phyloP scores from a whole-genome alignment of 2,329 filamentous ascomycete species.

The Phyllosticta citrichinensis region DNA sequence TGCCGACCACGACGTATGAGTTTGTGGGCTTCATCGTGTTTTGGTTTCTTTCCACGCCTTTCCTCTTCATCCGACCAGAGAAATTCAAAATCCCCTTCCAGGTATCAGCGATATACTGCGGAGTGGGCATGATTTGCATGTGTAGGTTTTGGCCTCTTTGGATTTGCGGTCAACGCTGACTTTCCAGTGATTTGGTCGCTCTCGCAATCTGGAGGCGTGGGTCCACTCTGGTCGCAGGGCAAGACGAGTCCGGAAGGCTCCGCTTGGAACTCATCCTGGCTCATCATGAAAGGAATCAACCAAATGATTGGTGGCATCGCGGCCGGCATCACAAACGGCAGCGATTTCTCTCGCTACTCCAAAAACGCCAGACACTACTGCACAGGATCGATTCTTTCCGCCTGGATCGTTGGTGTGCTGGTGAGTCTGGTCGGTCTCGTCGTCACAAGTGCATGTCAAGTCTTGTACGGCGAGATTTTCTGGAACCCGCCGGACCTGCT shows the following conservation, averaged over 20 bases:
- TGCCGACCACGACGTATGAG: slow-evolving; percentile 26
- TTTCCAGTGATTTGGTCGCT: slow-evolving; percentile 40
- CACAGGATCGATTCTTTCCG: slow-evolving; percentile 31
- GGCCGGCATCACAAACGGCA: slow-evolving; percentile 34
- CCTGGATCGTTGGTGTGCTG: slow-evolving; percentile 31
- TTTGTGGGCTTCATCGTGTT: slow-evolving; percentile 27
- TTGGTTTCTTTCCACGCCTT: slow-evolving; percentile 30
- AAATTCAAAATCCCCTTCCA: slow-evolving; percentile 41
- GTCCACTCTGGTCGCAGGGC: slow-evolving; percentile 32
- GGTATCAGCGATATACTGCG: slow-evolving; percentile 34
- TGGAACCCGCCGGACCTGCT: slow-evolving; percentile 36
- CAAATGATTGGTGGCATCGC: slow-evolving; percentile 33
- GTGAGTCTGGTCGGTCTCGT: slow-evolving; percentile 34
- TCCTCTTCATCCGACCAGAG: slow-evolving; percentile 41
- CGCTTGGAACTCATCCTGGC: slow-evolving; percentile 32
- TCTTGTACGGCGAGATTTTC: slow-evolving; percentile 27
- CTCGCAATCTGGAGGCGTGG: slow-evolving; percentile 34
- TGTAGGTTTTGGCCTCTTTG: not conserved
- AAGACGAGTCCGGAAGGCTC: slow-evolving; percentile 27
- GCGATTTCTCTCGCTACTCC: slow-evolving; percentile 37
- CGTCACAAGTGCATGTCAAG: slow-evolving; percentile 31
- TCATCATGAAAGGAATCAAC: slow-evolving; percentile 38
- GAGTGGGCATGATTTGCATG: slow-evolving; percentile 34
- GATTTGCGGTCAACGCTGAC: not conserved
- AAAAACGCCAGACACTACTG: slow-evolving; percentile 26